Base-by-base conservation (phyloP, 1,284 basidiomycete species). In the Apiotrichum sp. region DNA sequence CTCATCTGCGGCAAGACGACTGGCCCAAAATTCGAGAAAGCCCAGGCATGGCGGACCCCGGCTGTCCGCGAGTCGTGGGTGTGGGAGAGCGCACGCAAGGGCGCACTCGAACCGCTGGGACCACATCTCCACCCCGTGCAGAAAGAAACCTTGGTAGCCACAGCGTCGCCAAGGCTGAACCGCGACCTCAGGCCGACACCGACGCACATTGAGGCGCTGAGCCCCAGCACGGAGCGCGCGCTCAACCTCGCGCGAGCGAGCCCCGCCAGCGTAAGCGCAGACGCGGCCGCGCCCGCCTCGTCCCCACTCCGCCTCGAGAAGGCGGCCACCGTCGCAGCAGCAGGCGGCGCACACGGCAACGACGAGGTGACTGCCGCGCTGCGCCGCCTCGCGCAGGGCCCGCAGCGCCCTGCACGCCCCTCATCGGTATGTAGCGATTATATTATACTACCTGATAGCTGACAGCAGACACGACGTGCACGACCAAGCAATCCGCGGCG, bases 61-160 rank as follows among this genome's bases (percentile, higher is more conserved):
- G 64, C 71, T 3, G 63, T 75, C 40, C 57, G 59, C 7, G 61
- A 71, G 6, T 61, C 59, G 13, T 76, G 73, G 73, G 47, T 76
- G 35, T 59, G 69, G 42, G 58, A 61, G 0, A 69, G 71, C 59
- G 74, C 58, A 4, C 39, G 55, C 32, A 62, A 59, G 6, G 73
- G 72, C 7, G 39, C 42, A n/a, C 34, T 71, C 14, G 62, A 60
- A 33, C 57, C 61, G 3, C 61, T 58, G 8, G 62, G 59, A 32
- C 57, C 58, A 16, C 62, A 70, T 53, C 56, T 55, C 6, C 57
- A 61, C 47, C 32, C 42, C 13, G 10, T 49, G 9, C 35, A 11
- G 31, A 40, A 13, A 7, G 36, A 38, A 7, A 38, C 36, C 36
- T 22, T 22, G 22, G 22, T 22, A 22, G 22, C 22, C 22, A 22